Evolutionary conservation across 768 basidiomycete species (phyloP).

Genomic region (Mycena chlorophos): DNA sequence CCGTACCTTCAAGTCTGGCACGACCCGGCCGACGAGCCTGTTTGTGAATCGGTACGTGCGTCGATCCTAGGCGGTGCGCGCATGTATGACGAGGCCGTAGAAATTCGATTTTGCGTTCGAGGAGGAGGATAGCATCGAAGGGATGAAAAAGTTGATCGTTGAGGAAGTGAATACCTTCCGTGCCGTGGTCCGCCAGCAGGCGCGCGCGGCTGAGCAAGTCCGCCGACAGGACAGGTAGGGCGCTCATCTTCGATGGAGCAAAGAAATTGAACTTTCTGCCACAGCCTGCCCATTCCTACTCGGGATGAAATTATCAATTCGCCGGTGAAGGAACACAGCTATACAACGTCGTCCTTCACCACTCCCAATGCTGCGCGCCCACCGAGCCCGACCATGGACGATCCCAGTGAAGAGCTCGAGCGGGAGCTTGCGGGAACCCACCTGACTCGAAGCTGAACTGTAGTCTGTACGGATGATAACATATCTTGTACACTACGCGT

Average conservation of each 20-base stretch:
- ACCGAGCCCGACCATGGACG: conserved; percentile 74
- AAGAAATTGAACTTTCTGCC: neutral
- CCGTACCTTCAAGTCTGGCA: conserved; percentile 98
- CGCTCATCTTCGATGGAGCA: neutral
- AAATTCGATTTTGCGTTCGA: conserved; percentile 97
- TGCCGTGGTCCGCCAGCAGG: conserved; percentile 81
- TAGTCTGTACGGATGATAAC: neutral
- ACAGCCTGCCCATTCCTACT: conserved; percentile 74
- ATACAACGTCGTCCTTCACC: conserved; percentile 69
- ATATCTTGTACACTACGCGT: conserved; percentile 13
- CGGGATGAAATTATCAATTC: conserved; percentile 82
- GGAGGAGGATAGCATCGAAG: conserved; percentile 93
- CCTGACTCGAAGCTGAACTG: conserved; percentile 35
- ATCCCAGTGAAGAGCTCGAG: conserved; percentile 84
- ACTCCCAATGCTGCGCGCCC: conserved; percentile 45
- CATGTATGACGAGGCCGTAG: conserved; percentile 36
- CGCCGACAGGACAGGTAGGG: conserved; percentile 73
- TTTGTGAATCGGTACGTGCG: conserved; percentile 68
- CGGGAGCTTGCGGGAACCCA: conserved; percentile 79
- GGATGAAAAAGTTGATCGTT: conserved; percentile 95
- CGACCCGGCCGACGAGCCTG: conserved; percentile 92
- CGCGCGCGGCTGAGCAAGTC: conserved; percentile 68
- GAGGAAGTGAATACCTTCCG: conserved; percentile 91
- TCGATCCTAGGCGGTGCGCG: neutral
- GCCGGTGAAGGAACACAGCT: conserved; percentile 65